Base-by-base conservation (phyloP, 2,329 filamentous ascomycete genomes). In the Aspergillus proliferans region DNA sequence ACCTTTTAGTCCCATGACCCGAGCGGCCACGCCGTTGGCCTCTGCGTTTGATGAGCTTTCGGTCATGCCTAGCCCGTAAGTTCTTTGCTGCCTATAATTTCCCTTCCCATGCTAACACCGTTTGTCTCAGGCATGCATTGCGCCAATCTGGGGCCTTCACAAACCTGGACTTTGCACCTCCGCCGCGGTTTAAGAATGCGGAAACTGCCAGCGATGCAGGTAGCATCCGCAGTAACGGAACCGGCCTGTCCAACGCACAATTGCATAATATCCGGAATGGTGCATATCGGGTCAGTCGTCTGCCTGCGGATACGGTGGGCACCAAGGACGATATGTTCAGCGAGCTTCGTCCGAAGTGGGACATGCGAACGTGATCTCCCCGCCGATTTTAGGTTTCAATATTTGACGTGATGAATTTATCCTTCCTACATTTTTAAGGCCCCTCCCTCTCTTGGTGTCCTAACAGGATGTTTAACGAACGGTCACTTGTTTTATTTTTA, bases 21-120 rank as follows among this genome's bases (percentile, higher is more conserved):
- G 85, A 14, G 79, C 82, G 26, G 85, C 88, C 64, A 86, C 84
- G n/a, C 91, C 91, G 1, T 77, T 96, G 36, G 84, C 80, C 21
- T 88, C 86, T 51, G 79, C 90, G 4, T 96, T 90, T 68, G 92
- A 97, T 49, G 92, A 97, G 51, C 83, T 97, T 53, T 72, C 85
- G 10, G 79, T 80, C 7, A 83, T 98, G 55, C 93, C 93, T 34
- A 96, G 90, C 78, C 90, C 93, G 82, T 92, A 83, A 86, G 87
- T 86, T 54, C 5, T 30, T 9, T 30, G 10, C 26, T 30, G 10
- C 10, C 26, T 30, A 5, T 30, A 12, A 10, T 30, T 12, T 30
- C 26, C 26, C 10, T 10, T 30, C 12, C 12, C 26, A 47, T 51
- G 45, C 58, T 65, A 53, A 66, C 52, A 2, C 33, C 41, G 38